Evolutionary conservation across 768 basidiomycete genomes (phyloP), one percentile per base, ranked within the genome.

Genomic region (Phylloporus scabripes): DNA sequence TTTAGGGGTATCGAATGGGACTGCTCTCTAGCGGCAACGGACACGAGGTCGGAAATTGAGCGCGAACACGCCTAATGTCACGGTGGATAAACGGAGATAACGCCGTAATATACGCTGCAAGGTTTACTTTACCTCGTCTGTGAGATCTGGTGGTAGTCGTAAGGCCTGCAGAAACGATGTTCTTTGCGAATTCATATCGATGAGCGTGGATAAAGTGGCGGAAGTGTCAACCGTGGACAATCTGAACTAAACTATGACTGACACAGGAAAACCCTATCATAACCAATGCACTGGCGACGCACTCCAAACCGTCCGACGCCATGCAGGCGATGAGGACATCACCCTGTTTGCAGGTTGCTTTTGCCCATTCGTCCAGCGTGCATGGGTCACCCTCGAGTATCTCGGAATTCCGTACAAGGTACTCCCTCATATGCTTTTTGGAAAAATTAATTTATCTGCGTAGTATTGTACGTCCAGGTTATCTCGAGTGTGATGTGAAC

Each of bases 351-450:
- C 73, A 8, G 75, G 79, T 45, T 87, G 84, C 60, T 87, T 87
- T 60, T 89, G 87, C 61, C 86, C 87, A 0, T 91, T 90, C 60
- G 87, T 90, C 2, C 87, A 91, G 64, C 74, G 89, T 14, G 85
- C 79, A 2, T 92, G 90, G 89, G 74, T 82, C 17, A 76, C 81
- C 0, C 71, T 91, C 26, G 87, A 92, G 63, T 75, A 78, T 52
- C 77, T 88, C 18, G 75, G 72, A 1, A 77, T 90, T 39, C 78
- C 81, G 2, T 91, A 93, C 69, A 78, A 82, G 62, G 85, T 84
- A 70, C 53, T 1, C 36, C 26, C n/a, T 52, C 28, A 18, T 36
- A 20, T n/a, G n/a, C 11, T 20, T 21, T n/a, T 23, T 24, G 9
- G 6, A 17, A n/a, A 15, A 36, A 20, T 10, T 49, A 2, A 53